Evolutionary conservation across 139 green algal species (phyloP).

Genomic region (Micractinium sp.): DNA sequence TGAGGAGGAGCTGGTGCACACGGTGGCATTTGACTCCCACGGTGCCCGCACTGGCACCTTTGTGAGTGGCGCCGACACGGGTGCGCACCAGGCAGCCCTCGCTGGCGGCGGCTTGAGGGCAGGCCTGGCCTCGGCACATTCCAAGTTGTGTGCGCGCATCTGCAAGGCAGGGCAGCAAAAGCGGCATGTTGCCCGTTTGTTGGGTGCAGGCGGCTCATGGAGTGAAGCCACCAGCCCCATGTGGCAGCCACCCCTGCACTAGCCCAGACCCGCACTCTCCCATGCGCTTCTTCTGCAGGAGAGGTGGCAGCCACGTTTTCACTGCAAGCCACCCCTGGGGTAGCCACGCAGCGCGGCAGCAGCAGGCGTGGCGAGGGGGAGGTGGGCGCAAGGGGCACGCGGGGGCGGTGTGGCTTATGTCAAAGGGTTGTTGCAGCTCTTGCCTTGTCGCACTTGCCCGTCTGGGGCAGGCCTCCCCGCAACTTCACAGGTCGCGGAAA

Average conservation of each 20-base stretch:
- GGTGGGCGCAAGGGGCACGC: background rate
- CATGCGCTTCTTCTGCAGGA: background rate
- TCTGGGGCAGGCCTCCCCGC: background rate
- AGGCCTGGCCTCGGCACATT: background rate
- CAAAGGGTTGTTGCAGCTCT: background rate
- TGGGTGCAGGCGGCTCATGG: background rate
- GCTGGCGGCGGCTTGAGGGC: background rate
- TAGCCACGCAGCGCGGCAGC: background rate
- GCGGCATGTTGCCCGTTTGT: too few species aligned
- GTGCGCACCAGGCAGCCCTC: background rate
- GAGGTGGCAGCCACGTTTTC: background rate
- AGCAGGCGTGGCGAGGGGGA: background rate
- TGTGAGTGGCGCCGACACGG: background rate
- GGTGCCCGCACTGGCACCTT: background rate
- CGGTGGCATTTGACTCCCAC: background rate
- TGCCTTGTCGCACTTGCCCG: background rate
- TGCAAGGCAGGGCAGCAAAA: too few species aligned
- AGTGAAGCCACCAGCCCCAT: background rate
- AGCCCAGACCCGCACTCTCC: background rate
- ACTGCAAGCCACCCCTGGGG: background rate
- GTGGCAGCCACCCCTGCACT: background rate
- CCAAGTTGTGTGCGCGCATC: background rate
- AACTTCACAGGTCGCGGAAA: too few species aligned
- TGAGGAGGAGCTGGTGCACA: constrained; percentile 18
- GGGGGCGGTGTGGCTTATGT: background rate